Evolutionary conservation across 169 alveolate genomes (phyloP).

Genomic region (Cryptosporidium muris): DNA sequence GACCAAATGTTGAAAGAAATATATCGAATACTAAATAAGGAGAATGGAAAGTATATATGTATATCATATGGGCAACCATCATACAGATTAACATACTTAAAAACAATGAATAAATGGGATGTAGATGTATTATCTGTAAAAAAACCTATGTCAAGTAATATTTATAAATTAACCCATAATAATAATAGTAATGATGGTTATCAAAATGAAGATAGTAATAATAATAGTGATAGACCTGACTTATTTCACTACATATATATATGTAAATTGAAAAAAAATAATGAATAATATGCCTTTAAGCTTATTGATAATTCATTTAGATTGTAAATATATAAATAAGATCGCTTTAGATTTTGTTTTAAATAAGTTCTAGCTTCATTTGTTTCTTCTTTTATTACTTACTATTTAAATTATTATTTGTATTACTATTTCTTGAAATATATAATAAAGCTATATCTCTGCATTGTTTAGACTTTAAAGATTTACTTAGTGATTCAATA

Average conservation of each 20-base stretch:
- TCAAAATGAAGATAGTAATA: conserved; percentile 4
- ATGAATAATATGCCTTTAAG: too few relatives aligned
- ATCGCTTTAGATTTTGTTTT: too few relatives aligned
- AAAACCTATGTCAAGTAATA: conserved; percentile 44
- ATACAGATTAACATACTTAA: conserved; percentile 82
- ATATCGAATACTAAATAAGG: conserved; percentile 53
- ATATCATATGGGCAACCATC: conserved; percentile 91
- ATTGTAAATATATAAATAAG: too few relatives aligned
- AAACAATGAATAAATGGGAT: conserved; percentile 57
- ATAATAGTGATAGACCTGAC: conserved; percentile 43
- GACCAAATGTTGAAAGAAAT: conserved; percentile 86
- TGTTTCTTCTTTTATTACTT: too few relatives aligned
- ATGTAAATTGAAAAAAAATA: conserved; percentile 21
- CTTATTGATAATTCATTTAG: too few relatives aligned
- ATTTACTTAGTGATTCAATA: too few relatives aligned
- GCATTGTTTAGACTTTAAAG: too few relatives aligned
- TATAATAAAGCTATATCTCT: too few relatives aligned
- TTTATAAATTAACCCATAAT: conserved; percentile 30
- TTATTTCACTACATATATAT: conserved; percentile 73
- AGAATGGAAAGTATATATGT: conserved; percentile 87
- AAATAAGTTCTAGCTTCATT: too few relatives aligned
- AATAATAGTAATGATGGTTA: conserved; percentile 10
- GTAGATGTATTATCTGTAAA: conserved; percentile 37
- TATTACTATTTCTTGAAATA: too few relatives aligned
- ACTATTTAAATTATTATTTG: too few relatives aligned